A percentile compares a stretch with the other conserved stretches of the same genome.
phyloP scores from a whole-genome alignment of 1,284 basidiomycete species.

The Phylloboletellus chloephorus region DNA sequence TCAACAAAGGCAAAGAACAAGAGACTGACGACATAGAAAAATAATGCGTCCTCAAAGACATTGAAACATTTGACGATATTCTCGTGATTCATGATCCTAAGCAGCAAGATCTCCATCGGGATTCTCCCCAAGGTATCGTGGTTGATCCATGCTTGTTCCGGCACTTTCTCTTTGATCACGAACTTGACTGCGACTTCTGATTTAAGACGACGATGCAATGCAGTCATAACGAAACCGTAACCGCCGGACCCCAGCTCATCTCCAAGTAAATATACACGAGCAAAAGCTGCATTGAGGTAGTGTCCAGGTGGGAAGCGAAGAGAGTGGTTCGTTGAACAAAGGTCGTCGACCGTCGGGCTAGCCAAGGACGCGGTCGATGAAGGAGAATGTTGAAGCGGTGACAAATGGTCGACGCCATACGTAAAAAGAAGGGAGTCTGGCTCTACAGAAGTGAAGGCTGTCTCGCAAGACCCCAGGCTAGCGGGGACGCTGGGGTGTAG shows the following conservation, averaged over 20 bases:
- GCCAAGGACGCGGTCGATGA: neutral
- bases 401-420: slow-evolving; percentile 2
- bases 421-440: slow-evolving; percentile 28
- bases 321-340: slow-evolving; percentile 43
- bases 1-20: slow-evolving; percentile 3
- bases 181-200: slow-evolving; percentile 90
- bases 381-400: slow-evolving; percentile 8
- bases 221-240: slow-evolving; percentile 89
- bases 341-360: slow-evolving; percentile 7
- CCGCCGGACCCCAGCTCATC: slow-evolving; percentile 87
- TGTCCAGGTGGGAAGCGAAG: slow-evolving; percentile 59
- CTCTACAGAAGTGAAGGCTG: neutral
- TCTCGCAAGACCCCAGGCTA: neutral
- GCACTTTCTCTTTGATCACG: slow-evolving; percentile 81
- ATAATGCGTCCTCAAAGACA: slow-evolving; percentile 76
- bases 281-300: slow-evolving; percentile 62
- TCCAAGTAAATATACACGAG: slow-evolving; percentile 58
- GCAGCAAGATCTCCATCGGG: slow-evolving; percentile 77
- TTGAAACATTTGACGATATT: slow-evolving; percentile 81
- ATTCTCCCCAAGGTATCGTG: slow-evolving; percentile 57
- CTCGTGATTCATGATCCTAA: slow-evolving; percentile 71
- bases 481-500: too few relatives aligned
- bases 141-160: slow-evolving; percentile 73
- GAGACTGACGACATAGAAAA: slow-evolving; percentile 77
- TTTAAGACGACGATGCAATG: slow-evolving; percentile 48